These are phyloP conservation scores for Clonostachys chloroleuca DNA, from an alignment of 2,329 filamentous ascomycete genomes.

Conservation along the genomic window DNA sequence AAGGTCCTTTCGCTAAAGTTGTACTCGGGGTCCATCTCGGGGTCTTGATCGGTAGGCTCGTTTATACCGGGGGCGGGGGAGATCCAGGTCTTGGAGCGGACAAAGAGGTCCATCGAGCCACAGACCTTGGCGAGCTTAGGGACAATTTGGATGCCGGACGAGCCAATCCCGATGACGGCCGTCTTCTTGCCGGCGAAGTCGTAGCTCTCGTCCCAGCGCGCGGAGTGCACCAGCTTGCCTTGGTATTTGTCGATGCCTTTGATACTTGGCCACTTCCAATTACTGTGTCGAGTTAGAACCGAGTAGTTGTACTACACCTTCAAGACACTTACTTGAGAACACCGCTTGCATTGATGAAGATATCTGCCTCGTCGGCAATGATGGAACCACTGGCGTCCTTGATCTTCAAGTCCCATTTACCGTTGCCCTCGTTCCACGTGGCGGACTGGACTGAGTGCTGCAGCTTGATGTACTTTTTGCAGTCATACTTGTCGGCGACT, in stretches of 20 bases:
- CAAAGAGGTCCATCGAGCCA: constrained; percentile 31
- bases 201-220: constrained; percentile 44
- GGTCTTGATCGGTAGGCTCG: constrained; percentile 22
- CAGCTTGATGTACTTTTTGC: constrained; percentile 49
- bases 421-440: constrained; percentile 1
- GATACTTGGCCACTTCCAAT: constrained; percentile 47
- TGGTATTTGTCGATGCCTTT: constrained; percentile 36
- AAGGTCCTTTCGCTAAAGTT: constrained; percentile 20
- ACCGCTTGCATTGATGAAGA: constrained; percentile 6
- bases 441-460: constrained; percentile 21
- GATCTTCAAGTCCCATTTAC: constrained; percentile 4
- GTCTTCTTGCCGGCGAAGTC: constrained; percentile 45
- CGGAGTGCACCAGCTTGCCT: constrained; percentile 46
- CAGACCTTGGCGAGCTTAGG: constrained; percentile 21
- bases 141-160: constrained; percentile 49
- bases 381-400: constrained; percentile 1
- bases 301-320: background rate
- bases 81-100: constrained; percentile 38
- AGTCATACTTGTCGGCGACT: constrained; percentile 54
- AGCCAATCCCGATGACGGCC: constrained; percentile 52
- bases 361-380: constrained; percentile 4
- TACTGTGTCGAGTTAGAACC: background rate
- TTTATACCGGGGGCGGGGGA: constrained; percentile 20
- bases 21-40: constrained; percentile 40
- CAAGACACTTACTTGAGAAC: constrained; percentile 5